Evolutionary conservation across 2,329 filamentous ascomycete genomes (phyloP), one percentile per base, ranked within the genome.

Genomic region (Beauveria varroae): DNA sequence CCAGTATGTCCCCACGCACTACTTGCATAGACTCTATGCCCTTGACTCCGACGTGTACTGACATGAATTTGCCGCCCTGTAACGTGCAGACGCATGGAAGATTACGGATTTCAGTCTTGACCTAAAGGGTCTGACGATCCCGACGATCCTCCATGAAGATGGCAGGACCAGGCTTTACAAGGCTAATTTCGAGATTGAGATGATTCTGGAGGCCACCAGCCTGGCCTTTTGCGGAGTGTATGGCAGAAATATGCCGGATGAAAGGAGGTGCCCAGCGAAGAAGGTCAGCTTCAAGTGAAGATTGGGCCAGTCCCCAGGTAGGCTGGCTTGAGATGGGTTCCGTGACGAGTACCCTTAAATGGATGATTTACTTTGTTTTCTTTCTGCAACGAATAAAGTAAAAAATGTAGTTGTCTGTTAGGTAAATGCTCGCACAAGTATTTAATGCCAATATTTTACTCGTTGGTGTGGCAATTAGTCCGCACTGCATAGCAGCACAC

Each of bases 191-290:
- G 51, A 54, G 51, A 54, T 54, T 43, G 51, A 54, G 51, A 54
- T 54, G 51, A 54, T 54, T 26, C 51, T 54, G 34, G 16, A 54
- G 51, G 51, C 51, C 34, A 54, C 51, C 20, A 54, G 51, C n/a
- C 20, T 54, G 34, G 24, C 30, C 10, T 54, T 54, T 34, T 54
- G 51, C 34, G 51, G 51, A 41, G 51, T 54, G 34, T 54, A 54
- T 41, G 51, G 34, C 30, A 54, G 51, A 54, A 41, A 41, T 41
- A 54, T n/a, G 41, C 51, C 30, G n/a, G 20, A 37, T 26, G 51
- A 54, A 41, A 54, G 20, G 34, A 54, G 51, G 43, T 54, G 51
- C 34, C 51, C 51, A 41, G 51, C 51, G 34, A 54, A 41, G 51
- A 54, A 41, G 34, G 34, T 54, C 10, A 41, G 30, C 34, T 54